These are phyloP conservation scores for Yamadazyma laniorum DNA, from an alignment of 805 yeast species.

Conservation along the genomic window DNA sequence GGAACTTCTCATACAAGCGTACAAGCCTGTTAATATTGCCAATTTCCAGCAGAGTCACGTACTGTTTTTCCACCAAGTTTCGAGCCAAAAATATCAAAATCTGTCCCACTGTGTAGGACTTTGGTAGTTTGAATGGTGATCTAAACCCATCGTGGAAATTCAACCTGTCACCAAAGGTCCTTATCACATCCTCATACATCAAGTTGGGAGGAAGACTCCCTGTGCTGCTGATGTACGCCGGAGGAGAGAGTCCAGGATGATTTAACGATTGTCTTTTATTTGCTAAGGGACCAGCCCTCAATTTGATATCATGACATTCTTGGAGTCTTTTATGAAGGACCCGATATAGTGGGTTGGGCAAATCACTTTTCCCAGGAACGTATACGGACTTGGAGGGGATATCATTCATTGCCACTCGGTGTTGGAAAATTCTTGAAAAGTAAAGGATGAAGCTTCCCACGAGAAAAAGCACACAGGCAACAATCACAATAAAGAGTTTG, in stretches of 20 bases:
- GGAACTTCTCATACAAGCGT: slow-evolving; percentile 59
- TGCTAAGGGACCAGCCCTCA: slow-evolving; percentile 37
- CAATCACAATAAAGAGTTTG: slow-evolving; percentile 77
- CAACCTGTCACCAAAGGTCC: slow-evolving; percentile 59
- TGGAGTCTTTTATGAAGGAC: slow-evolving; percentile 25
- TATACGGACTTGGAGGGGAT: slow-evolving; percentile 67
- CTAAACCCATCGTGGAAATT: slow-evolving; percentile 22
- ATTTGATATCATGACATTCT: slow-evolving; percentile 29
- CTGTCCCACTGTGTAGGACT: slow-evolving; percentile 42
- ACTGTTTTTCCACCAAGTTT: slow-evolving; percentile 12
- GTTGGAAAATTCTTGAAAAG: slow-evolving; percentile 56
- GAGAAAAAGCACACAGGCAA: slow-evolving; percentile 63
- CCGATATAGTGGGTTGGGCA: slow-evolving; percentile 26
- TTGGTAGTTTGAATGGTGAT: slow-evolving; percentile 25
- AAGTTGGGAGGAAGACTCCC: slow-evolving; percentile 24
- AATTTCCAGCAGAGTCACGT: slow-evolving; percentile 4
- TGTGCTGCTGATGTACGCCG: slow-evolving; percentile 38
- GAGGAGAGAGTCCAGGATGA: slow-evolving; percentile 43
- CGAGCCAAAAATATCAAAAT: slow-evolving; percentile 33
- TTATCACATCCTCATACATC: slow-evolving; percentile 53
- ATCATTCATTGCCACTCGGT: slow-evolving; percentile 60
- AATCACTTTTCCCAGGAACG: slow-evolving; percentile 63
- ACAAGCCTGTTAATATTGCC: slow-evolving; percentile 26
- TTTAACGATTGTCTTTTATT: slow-evolving; percentile 23
- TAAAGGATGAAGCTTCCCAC: slow-evolving; percentile 50